These are phyloP conservation scores for Stevia rebaudiana DNA, from an alignment of 140 eudicot species.

Conservation along the genomic window DNA sequence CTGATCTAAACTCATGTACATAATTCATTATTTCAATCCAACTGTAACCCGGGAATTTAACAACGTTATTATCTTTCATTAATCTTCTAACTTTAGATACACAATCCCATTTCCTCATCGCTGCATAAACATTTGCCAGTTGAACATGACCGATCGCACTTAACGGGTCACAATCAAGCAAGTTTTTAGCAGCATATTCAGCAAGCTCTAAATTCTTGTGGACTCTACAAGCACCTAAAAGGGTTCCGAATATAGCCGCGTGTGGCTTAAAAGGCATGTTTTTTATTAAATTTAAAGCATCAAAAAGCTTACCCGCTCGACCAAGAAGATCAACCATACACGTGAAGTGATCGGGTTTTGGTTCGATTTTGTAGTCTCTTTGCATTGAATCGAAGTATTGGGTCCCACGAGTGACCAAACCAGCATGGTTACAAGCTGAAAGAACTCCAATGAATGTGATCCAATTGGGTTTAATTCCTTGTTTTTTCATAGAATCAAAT, in stretches of 20 bases:
- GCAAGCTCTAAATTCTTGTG: slow-evolving; percentile 45
- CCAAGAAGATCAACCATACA: slow-evolving; percentile 48
- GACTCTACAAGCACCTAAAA: slow-evolving; percentile 49
- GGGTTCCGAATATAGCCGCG: slow-evolving; percentile 39
- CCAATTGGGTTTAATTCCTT: slow-evolving; percentile 31
- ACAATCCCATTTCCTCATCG: slow-evolving; percentile 32
- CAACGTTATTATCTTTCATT: slow-evolving; percentile 36
- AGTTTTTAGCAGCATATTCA: slow-evolving; percentile 36
- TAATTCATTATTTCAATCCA: slow-evolving; percentile 34
- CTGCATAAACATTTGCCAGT: slow-evolving; percentile 42
- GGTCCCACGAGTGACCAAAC: slow-evolving; percentile 31
- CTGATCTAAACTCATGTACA: slow-evolving; percentile 36
- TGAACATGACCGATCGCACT: slow-evolving; percentile 40
- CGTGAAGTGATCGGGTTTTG: slow-evolving; percentile 37
- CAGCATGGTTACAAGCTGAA: slow-evolving; percentile 45
- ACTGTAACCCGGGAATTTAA: slow-evolving; percentile 37
- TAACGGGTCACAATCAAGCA: slow-evolving; percentile 30
- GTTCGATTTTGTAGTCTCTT: slow-evolving; percentile 19
- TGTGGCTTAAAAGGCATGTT: slow-evolving; percentile 40
- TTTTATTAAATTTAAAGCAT: slow-evolving; percentile 33
- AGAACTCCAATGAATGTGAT: slow-evolving; percentile 42
- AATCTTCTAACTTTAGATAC: slow-evolving; percentile 33
- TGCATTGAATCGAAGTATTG: slow-evolving; percentile 32
- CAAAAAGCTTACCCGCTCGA: slow-evolving; percentile 39
- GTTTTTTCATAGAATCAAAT: slow-evolving; percentile 28